These are phyloP conservation scores for Aegilops sharonensis DNA, from an alignment of 176 grass and related monocot species.

Conservation along the genomic window DNA sequence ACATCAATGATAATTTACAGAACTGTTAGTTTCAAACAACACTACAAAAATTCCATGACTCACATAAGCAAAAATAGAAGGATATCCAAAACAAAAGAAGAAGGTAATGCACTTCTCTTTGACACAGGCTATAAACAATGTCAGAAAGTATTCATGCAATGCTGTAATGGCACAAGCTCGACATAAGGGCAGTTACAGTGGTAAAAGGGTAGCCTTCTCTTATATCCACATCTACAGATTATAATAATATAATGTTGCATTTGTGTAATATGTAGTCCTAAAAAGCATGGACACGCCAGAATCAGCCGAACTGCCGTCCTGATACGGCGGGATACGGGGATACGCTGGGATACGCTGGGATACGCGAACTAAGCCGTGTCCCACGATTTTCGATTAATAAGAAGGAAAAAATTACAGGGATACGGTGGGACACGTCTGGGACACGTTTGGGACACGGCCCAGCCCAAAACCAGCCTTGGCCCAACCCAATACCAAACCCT, in stretches of 20 bases:
- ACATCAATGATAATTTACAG: not conserved
- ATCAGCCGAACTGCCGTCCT: too few species aligned
- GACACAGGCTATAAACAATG: not conserved
- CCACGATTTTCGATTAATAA: too few species aligned
- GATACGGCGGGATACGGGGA: too few species aligned
- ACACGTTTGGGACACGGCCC: too few species aligned
- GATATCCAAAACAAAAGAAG: not conserved
- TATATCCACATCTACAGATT: not conserved
- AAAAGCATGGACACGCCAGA: too few species aligned
- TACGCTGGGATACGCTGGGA: too few species aligned
- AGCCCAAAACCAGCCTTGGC: too few species aligned
- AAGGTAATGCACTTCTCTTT: not conserved
- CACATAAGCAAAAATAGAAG: not conserved
- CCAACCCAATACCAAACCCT: too few species aligned
- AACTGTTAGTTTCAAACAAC: conserved; percentile 3
- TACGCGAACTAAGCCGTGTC: too few species aligned
- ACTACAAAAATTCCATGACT: not conserved
- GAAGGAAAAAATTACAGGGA: too few species aligned
- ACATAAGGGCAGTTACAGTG: not conserved
- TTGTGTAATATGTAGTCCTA: not conserved
- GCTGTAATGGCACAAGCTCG: not conserved
- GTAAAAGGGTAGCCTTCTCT: not conserved
- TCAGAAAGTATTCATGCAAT: not conserved
- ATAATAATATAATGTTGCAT: not conserved
- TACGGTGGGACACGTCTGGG: too few species aligned